Conservation (phyloP, 306 rosid genomes). For the Senna tora region DNA sequence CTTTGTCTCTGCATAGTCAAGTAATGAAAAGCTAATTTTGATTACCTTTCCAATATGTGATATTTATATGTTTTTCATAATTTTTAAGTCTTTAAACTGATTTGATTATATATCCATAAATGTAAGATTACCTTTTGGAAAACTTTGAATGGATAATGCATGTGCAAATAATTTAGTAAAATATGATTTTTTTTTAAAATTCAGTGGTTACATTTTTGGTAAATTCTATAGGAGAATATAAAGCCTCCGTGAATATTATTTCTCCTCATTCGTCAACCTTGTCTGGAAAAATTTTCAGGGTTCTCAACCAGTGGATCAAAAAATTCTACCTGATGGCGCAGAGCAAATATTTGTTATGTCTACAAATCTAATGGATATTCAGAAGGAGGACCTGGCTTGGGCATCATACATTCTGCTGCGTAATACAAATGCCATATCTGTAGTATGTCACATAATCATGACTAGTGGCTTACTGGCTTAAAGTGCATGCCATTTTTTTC, state of each 20-base stretch:
- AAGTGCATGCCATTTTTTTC: no score
- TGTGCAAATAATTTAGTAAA: neutral
- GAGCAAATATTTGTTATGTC: conserved; percentile 84
- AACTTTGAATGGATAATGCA: neutral
- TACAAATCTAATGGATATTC: conserved; percentile 46
- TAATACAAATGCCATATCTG: conserved; percentile 70
- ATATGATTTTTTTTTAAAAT: neutral
- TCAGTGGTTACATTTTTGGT: neutral
- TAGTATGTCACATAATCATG: conserved; percentile 46
- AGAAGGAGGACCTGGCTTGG: conserved; percentile 92
- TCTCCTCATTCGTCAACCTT: conserved; percentile 23
- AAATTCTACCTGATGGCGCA: conserved; percentile 64
- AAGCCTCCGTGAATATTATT: conserved; percentile 12
- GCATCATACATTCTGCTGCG: conserved; percentile 79
- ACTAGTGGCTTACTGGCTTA: no score
- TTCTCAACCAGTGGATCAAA: conserved; percentile 65
- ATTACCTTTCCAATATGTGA: neutral
- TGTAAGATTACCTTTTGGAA: neutral
- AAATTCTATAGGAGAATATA: conserved; percentile 20
- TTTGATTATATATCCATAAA: neutral
- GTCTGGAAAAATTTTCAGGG: conserved; percentile 58
- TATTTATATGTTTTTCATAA: neutral
- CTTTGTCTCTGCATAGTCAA: neutral
- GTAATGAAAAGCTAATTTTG: neutral
- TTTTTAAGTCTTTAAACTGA: neutral